Evolutionary conservation across 2,329 filamentous ascomycete genomes (phyloP).

Genomic region (Colletotrichum navitas): DNA sequence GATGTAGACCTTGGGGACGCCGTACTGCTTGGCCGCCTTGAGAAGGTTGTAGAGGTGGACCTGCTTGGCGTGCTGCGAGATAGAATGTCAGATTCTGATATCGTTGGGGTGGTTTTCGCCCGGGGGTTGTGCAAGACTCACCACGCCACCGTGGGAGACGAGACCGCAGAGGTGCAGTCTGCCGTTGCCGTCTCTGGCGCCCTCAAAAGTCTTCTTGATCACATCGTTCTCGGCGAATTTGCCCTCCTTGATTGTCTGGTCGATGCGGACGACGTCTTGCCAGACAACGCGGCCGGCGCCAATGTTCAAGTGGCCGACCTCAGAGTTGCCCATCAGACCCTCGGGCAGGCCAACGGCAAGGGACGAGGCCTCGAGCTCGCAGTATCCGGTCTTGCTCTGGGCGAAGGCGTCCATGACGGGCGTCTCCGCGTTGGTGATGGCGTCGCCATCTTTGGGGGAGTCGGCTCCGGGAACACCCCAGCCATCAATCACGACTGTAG

Average conservation of each 20-base stretch:
- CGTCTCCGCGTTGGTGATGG: conserved; percentile 92
- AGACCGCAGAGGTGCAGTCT: conserved; percentile 93
- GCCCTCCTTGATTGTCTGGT: conserved; percentile 88
- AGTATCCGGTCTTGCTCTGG: conserved; percentile 85
- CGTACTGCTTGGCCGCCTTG: conserved; percentile 88
- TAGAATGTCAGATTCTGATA: neutral
- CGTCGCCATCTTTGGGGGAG: conserved; percentile 91
- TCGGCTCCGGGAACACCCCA: conserved; percentile 90
- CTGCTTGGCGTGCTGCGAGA: conserved; percentile 85
- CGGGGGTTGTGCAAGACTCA: conserved; percentile 54
- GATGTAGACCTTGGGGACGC: conserved; percentile 92
- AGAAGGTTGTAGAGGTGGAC: conserved; percentile 90
- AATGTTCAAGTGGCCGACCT: conserved; percentile 99
- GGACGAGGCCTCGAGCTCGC: conserved; percentile 94
- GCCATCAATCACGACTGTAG: conserved; percentile 95
- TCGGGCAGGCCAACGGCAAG: conserved; percentile 95
- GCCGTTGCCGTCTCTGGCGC: conserved; percentile 88
- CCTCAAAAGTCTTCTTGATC: conserved; percentile 81
- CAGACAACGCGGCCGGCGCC: conserved; percentile 97
- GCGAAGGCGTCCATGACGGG: conserved; percentile 95
- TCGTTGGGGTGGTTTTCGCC: too few species aligned
- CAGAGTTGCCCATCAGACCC: conserved; percentile 98
- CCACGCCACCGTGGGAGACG: conserved; percentile 93
- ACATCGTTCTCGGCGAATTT: conserved; percentile 82
- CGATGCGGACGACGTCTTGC: conserved; percentile 98